Evolutionary conservation across 2,329 filamentous ascomycete genomes (phyloP), one percentile per base, ranked within the genome.

Genomic region (Paecilomyces fulvus): DNA sequence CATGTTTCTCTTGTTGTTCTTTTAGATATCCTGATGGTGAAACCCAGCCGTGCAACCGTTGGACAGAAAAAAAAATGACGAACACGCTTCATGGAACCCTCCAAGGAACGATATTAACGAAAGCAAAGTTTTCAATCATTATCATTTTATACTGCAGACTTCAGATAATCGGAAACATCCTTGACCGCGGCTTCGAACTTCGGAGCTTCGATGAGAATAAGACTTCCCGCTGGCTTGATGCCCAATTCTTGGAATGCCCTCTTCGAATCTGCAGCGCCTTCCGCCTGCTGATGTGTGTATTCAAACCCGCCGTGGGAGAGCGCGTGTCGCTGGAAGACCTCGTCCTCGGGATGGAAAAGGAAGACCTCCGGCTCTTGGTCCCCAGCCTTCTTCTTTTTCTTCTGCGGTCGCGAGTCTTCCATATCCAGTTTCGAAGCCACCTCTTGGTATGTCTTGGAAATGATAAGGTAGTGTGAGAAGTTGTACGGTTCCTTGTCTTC

Each of bases 341-440:
- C 94, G 68, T 99, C 94, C 75, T 99, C 94, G 0, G 91, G 88
- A 70, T 99, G 94, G 79, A 97, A 99, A 74, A 92, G 95, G 74
- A 91, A 95, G 31, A 83, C 79, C 65, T 88, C 82, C 8, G 78
- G 75, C 53, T 80, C 78, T 58, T 61, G 70, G 49, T 67, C 68
- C 2, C 59, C 66, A 0, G 63, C 68, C 59, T 73, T 81, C 70
- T 82, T 85, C 76, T 87, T 88, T 75, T 88, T 92, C 74, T 83
- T 85, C 65, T 81, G 80, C 60, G 85, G 80, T 37, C 77, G 76
- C 6, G 77, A 76, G 49, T 83, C 81, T 67, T 88, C 84, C 55
- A 82, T 79, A 63, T 92, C 88, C 14, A 97, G 78, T 59, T 83
- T 84, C 1, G 91, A 96, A 64, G 85, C 86, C 30, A 96, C 83